Evolutionary conservation across 805 yeast genomes (phyloP).

Genomic region (Yamadazyma paraphyllophila): DNA sequence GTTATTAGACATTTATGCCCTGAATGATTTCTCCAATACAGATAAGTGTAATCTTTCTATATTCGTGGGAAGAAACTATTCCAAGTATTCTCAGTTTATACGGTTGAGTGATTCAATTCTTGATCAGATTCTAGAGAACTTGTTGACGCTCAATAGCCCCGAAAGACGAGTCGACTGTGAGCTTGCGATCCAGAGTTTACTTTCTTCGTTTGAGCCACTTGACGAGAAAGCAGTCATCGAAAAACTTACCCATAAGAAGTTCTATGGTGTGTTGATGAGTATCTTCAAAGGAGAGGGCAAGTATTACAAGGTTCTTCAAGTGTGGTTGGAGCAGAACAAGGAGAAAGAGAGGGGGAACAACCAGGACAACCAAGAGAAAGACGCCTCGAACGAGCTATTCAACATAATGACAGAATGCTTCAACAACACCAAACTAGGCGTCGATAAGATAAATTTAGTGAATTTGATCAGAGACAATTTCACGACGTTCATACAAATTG

Average conservation of each 20-base stretch:
- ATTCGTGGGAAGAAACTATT: constrained; percentile 75
- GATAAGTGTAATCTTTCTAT: constrained; percentile 49
- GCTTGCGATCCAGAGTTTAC: constrained; percentile 67
- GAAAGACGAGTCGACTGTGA: constrained; percentile 60
- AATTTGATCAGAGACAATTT: constrained; percentile 25
- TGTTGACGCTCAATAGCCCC: constrained; percentile 44
- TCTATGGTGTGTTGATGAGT: constrained; percentile 55
- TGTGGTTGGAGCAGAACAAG: constrained; percentile 40
- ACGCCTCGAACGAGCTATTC: constrained; percentile 15
- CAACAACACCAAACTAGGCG: constrained; percentile 14
- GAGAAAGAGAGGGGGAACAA: constrained; percentile 9
- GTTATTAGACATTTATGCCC: constrained; percentile 55
- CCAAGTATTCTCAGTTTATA: constrained; percentile 83
- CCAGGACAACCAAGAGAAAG: constrained; percentile 8
- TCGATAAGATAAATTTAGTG: constrained; percentile 24
- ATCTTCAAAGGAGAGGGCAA: constrained; percentile 54
- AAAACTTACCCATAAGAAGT: constrained; percentile 53
- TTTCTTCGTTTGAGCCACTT: constrained; percentile 64
- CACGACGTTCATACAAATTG: constrained; percentile 21
- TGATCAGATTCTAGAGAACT: constrained; percentile 43
- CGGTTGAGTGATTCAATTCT: constrained; percentile 62
- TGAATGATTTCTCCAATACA: constrained; percentile 23
- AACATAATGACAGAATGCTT: constrained; percentile 28
- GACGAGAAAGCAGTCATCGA: constrained; percentile 49
- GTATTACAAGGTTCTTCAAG: constrained; percentile 51